These are phyloP conservation scores for Castanea crenata DNA, from an alignment of 306 rosid genomes.

Conservation along the genomic window DNA sequence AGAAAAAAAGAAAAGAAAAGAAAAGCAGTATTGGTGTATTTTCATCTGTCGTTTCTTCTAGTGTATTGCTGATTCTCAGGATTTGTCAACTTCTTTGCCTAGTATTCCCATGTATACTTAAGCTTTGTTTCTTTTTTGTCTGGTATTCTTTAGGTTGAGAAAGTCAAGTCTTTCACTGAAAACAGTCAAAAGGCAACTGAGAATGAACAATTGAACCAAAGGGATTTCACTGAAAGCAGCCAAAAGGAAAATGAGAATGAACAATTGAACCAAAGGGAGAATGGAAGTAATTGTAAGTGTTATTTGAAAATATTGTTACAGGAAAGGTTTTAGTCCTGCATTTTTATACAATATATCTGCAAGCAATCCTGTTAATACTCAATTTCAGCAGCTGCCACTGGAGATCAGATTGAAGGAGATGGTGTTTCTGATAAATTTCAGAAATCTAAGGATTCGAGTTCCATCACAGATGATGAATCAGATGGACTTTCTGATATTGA, in stretches of 20 bases:
- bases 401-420: neutral
- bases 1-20: neutral
- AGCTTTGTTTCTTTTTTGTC: neutral
- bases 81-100: neutral
- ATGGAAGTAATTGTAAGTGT: neutral
- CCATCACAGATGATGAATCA: slow-evolving; percentile 34
- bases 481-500: slow-evolving; percentile 64
- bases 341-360: neutral
- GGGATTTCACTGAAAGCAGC: too few relatives aligned
- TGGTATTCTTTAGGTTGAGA: neutral
- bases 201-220: slow-evolving; percentile 3
- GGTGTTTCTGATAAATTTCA: slow-evolving; percentile 13
- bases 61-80: neutral
- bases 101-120: neutral
- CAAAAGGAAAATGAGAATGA: slow-evolving; percentile 5
- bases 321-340: neutral
- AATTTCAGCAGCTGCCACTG: neutral
- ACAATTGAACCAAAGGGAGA: neutral
- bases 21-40: neutral
- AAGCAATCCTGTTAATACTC: neutral
- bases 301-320: neutral
- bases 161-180: neutral
- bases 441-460: slow-evolving; percentile 24
- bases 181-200: slow-evolving; percentile 12
- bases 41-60: neutral